phyloP scores from a whole-genome alignment of 192 early-diverging fungal species.

The Fimicolochytrium jonesii region DNA sequence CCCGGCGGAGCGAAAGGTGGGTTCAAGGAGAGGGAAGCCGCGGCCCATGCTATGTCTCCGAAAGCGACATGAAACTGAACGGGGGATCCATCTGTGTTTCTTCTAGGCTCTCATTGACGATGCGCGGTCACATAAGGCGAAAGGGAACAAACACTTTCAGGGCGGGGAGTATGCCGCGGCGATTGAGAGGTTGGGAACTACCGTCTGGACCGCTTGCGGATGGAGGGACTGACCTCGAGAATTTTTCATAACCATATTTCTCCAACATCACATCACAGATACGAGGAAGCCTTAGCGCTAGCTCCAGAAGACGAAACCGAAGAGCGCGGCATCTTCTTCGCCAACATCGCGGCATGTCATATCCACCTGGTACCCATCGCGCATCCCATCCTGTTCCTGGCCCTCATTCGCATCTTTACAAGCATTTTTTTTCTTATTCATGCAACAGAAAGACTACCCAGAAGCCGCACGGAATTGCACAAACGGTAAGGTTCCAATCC shows the following conservation, averaged over 20 bases:
- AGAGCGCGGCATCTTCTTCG: constrained; percentile 16
- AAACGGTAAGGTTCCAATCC: too few species aligned
- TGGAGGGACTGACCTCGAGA: background rate
- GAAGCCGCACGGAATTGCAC: constrained; percentile 37
- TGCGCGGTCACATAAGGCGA: background rate
- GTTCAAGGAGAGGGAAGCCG: background rate
- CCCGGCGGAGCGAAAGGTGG: background rate
- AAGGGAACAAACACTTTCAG: background rate
- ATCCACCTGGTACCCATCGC: constrained; percentile 45
- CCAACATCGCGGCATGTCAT: constrained; percentile 66
- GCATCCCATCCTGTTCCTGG: background rate
- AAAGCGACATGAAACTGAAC: background rate
- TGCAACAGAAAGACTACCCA: constrained; percentile 30
- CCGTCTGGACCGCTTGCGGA: background rate
- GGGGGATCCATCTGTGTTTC: background rate
- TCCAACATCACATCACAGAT: background rate
- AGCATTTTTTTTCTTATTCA: too few species aligned
- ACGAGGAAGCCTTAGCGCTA: constrained; percentile 9
- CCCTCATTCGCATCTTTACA: too few species aligned
- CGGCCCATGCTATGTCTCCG: background rate
- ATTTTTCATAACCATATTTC: background rate
- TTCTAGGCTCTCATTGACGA: background rate
- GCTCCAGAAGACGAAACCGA: constrained; percentile 8
- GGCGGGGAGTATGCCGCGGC: background rate
- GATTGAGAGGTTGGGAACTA: background rate